Percentiles rank a stretch among this genome's conserved stretches.
These are phyloP conservation scores for Russula sp. DNA, from an alignment of 768 basidiomycete genomes.

Conservation along the genomic window DNA sequence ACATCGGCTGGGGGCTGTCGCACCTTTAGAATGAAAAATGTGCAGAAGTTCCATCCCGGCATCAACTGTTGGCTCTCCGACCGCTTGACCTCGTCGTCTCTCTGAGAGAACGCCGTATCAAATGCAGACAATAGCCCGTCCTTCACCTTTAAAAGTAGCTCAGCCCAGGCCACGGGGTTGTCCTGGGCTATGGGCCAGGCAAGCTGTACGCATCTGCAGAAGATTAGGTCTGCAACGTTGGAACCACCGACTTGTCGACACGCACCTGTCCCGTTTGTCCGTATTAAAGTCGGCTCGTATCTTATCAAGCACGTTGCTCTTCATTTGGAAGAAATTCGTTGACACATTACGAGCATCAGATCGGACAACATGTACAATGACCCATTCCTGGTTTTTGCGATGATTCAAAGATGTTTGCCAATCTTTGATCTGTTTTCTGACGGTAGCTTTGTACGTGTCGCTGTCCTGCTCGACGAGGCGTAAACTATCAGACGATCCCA, in stretches of 20 bases:
- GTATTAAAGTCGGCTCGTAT: constrained; percentile 87
- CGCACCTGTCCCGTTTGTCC: constrained; percentile 79
- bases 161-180: constrained; percentile 81
- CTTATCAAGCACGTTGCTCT: constrained; percentile 81
- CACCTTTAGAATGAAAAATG: constrained; percentile 94
- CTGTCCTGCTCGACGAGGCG: constrained; percentile 37
- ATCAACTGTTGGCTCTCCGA: constrained; percentile 86
- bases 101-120: constrained; percentile 64
- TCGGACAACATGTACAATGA: constrained; percentile 80
- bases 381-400: constrained; percentile 87
- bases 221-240: constrained; percentile 9
- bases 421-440: constrained; percentile 86
- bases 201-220: constrained; percentile 70
- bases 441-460: constrained; percentile 71
- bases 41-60: constrained; percentile 99
- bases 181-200: constrained; percentile 66
- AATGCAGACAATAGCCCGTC: constrained; percentile 84
- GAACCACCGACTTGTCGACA: constrained; percentile 9
- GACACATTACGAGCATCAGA: constrained; percentile 56
- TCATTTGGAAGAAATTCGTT: constrained; percentile 76
- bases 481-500: constrained; percentile 19
- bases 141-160: constrained; percentile 83
- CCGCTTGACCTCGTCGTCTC: constrained; percentile 87
- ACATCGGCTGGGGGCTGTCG: constrained; percentile 18
- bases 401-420: constrained; percentile 69